Percentiles rank a stretch among this genome's conserved stretches.
Conservation (phyloP, 768 basidiomycete species). For the Lepiota venenata region DNA sequence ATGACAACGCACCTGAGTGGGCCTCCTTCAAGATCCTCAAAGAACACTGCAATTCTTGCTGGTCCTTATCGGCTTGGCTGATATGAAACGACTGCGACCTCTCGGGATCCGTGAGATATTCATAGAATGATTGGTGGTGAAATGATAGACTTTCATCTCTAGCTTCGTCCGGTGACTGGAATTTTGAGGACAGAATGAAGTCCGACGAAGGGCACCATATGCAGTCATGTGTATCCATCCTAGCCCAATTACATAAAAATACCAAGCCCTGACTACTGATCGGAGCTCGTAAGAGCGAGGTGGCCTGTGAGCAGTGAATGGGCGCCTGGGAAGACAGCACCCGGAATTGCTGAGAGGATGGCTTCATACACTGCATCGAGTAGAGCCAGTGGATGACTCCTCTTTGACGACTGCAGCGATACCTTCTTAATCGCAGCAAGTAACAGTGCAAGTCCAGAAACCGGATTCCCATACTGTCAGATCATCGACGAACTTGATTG, state of each 20-base stretch:
- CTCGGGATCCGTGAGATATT: not conserved
- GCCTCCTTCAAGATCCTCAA: no score
- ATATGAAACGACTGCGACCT: no score
- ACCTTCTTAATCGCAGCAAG: not conserved
- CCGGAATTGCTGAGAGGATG: not conserved
- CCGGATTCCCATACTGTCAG: not conserved
- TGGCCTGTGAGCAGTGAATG: not conserved
- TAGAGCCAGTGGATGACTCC: not conserved
- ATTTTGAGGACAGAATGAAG: not conserved
- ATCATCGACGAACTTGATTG: constrained; percentile 20
- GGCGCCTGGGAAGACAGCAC: not conserved
- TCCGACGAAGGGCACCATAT: not conserved
- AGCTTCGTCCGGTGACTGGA: not conserved
- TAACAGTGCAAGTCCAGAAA: not conserved
- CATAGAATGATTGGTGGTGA: not conserved
- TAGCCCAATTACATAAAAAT: not conserved
- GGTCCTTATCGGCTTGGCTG: no score
- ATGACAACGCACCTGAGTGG: no score
- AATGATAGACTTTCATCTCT: not conserved
- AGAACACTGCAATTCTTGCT: no score
- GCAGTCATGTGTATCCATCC: not conserved
- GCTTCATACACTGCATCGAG: not conserved
- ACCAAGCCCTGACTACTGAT: not conserved
- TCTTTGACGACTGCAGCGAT: no score
- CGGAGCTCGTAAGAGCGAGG: not conserved